Percentiles rank a stretch among this genome's conserved stretches.
Conservation (phyloP, 2,329 filamentous ascomycete genomes). For the Neofusicoccum ribis region DNA sequence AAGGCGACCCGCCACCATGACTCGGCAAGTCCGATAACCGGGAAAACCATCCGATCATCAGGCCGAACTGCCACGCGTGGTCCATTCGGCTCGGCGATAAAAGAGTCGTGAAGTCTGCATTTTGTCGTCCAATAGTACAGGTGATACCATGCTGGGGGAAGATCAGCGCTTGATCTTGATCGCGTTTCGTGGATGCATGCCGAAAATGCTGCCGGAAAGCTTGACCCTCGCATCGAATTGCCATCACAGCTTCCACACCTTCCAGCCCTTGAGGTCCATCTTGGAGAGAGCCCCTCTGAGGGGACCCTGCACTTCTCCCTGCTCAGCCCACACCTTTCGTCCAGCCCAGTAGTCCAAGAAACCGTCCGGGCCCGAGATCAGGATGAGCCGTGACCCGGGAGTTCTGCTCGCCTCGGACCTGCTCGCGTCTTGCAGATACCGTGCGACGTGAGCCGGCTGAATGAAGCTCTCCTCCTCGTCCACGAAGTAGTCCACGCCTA, state of each 20-base stretch:
- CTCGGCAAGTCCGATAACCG: constrained; percentile 10
- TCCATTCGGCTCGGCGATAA: background rate
- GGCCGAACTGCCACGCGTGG: too few relatives aligned
- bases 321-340: constrained; percentile 71
- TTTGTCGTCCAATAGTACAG: background rate
- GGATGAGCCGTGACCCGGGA: constrained; percentile 54
- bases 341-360: constrained; percentile 83
- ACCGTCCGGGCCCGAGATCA: constrained; percentile 88
- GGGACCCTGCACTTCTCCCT: constrained; percentile 72
- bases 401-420: background rate
- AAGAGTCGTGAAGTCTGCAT: too few relatives aligned
- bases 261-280: constrained; percentile 60
- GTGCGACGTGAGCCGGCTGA: constrained; percentile 38
- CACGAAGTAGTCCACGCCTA: constrained; percentile 70
- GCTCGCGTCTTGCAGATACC: constrained; percentile 17
- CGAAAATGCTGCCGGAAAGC: background rate
- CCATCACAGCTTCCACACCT: constrained; percentile 57
- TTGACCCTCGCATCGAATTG: background rate
- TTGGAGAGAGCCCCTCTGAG: constrained; percentile 67
- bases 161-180: constrained; percentile 14
- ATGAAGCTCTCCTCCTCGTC: constrained; percentile 77
- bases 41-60: background rate
- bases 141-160: background rate
- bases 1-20: constrained; percentile 1
- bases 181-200: background rate